phyloP scores from a whole-genome alignment of 2,329 filamentous ascomycete species.

The Phialocephala subalpina region DNA sequence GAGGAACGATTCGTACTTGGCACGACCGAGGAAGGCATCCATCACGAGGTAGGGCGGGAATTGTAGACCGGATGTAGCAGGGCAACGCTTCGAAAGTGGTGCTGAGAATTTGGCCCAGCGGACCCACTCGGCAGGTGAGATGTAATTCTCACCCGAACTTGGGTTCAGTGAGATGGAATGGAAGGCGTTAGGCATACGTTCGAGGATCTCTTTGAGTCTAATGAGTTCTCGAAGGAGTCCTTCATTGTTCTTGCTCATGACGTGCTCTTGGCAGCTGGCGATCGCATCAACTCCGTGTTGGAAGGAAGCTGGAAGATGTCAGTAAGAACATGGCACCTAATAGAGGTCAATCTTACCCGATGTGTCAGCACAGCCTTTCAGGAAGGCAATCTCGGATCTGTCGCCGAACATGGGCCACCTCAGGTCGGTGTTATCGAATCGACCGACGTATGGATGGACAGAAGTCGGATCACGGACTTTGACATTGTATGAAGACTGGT shows the following conservation, averaged over 20 bases:
- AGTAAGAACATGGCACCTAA: not conserved
- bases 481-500: slow-evolving; percentile 60
- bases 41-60: slow-evolving; percentile 62
- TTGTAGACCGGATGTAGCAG: slow-evolving; percentile 59
- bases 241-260: slow-evolving; percentile 61
- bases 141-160: slow-evolving; percentile 58
- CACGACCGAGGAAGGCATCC: slow-evolving; percentile 62
- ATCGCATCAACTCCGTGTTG: slow-evolving; percentile 60
- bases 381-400: slow-evolving; percentile 58
- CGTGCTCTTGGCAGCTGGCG: slow-evolving; percentile 60
- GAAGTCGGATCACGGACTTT: slow-evolving; percentile 50
- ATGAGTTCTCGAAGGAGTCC: slow-evolving; percentile 58
- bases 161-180: slow-evolving; percentile 62
- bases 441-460: slow-evolving; percentile 56
- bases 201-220: slow-evolving; percentile 59
- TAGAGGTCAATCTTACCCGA: slow-evolving; percentile 42
- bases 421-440: slow-evolving; percentile 61
- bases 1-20: slow-evolving; percentile 59
- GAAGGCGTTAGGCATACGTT: slow-evolving; percentile 61
- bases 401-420: slow-evolving; percentile 63
- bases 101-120: slow-evolving; percentile 60
- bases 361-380: slow-evolving; percentile 58
- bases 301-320: slow-evolving; percentile 50
- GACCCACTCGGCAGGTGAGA: slow-evolving; percentile 57
- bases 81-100: slow-evolving; percentile 57